phyloP scores from a whole-genome alignment of 257 asterid genomes.

The Handroanthus guayacan region DNA sequence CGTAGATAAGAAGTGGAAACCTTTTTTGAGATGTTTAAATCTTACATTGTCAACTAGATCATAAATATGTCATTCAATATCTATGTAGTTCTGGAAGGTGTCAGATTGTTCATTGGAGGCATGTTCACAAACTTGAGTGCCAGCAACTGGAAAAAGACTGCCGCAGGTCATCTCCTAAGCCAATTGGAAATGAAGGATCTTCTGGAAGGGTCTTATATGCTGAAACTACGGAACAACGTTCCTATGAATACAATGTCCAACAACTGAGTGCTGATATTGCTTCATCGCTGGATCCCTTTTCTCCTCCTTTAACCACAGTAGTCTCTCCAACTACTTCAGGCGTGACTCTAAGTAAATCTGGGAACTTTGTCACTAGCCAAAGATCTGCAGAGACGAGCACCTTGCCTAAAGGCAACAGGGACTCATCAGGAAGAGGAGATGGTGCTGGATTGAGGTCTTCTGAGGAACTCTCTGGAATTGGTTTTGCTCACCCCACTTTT shows the following conservation, averaged over 20 bases:
- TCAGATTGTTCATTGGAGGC: conserved; percentile 90
- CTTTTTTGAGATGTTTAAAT: conserved; percentile 4
- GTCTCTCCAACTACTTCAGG: conserved; percentile 36
- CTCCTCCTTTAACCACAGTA: conserved; percentile 36
- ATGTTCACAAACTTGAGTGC: conserved; percentile 88
- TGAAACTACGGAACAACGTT: conserved; percentile 37
- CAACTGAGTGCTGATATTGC: conserved; percentile 40
- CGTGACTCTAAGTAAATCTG: conserved; percentile 36
- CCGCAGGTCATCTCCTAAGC: conserved; percentile 43
- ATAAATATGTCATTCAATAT: conserved; percentile 11
- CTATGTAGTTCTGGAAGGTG: conserved; percentile 84
- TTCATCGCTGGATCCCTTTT: conserved; percentile 41
- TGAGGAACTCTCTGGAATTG: conserved; percentile 44
- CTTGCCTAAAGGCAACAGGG: conserved; percentile 43
- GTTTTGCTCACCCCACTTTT: conserved; percentile 41
- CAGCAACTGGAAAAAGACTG: conserved; percentile 58
- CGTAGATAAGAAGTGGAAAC: background rate
- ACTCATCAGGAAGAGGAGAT: conserved; percentile 42
- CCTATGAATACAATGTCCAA: conserved; percentile 35
- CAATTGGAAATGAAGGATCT: conserved; percentile 41
- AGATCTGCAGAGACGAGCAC: conserved; percentile 44
- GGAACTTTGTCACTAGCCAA: conserved; percentile 42
- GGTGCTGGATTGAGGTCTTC: conserved; percentile 46
- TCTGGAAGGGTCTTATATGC: conserved; percentile 40
- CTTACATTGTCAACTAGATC: conserved; percentile 22